These are phyloP conservation scores for Trichoderma sp. DNA, from an alignment of 2,329 filamentous ascomycete species.

Conservation along the genomic window DNA sequence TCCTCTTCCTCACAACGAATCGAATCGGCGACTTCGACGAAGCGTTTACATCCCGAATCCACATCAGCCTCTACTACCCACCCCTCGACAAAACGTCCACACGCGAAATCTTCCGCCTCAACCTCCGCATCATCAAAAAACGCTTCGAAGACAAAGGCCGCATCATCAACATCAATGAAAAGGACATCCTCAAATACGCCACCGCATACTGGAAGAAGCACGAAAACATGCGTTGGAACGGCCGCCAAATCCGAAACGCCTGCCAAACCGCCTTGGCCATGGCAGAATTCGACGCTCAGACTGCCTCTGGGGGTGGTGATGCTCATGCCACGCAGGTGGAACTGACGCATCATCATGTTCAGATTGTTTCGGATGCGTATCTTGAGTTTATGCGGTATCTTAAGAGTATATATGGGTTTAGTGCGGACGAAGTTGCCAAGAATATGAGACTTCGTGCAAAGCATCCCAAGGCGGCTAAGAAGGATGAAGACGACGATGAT, in stretches of 20 bases:
- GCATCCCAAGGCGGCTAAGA: background rate
- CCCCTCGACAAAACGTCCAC: background rate
- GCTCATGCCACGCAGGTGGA: constrained; percentile 19
- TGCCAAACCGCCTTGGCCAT: constrained; percentile 26
- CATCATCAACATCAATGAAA: background rate
- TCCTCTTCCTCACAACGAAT: constrained; percentile 37
- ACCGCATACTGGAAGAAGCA: background rate
- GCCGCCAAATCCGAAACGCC: constrained; percentile 23
- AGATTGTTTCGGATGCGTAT: constrained; percentile 24
- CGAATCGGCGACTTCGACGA: constrained; percentile 36
- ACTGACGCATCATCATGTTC: constrained; percentile 22
- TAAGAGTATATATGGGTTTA: constrained; percentile 15
- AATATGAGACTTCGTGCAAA: background rate
- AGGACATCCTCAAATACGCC: background rate
- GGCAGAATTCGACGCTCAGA: constrained; percentile 34
- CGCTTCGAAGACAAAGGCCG: constrained; percentile 2
- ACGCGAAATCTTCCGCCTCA: constrained; percentile 21
- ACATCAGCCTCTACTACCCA: constrained; percentile 33
- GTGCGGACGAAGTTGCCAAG: background rate
- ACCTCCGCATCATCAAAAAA: constrained; percentile 25
- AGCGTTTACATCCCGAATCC: constrained; percentile 37
- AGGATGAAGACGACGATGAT: background rate
- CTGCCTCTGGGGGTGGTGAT: constrained; percentile 13
- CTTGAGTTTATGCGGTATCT: constrained; percentile 26
- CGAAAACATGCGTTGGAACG: constrained; percentile 20